Conservation (phyloP, 2,329 filamentous ascomycete species). For the Colletotrichum graminicola region DNA sequence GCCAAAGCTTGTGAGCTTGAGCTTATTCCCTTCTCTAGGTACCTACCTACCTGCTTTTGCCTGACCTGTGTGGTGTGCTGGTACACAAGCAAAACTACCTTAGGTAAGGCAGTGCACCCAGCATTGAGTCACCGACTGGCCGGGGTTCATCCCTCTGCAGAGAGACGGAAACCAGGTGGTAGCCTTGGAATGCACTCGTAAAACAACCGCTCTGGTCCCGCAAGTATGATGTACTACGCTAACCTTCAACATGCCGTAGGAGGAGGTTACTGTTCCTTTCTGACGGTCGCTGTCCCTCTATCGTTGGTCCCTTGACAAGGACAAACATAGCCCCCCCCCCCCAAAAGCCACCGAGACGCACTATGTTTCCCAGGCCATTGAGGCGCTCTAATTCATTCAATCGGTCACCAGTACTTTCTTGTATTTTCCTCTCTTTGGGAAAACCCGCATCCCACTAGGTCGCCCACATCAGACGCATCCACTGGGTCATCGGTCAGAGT, state of each 20-base stretch:
- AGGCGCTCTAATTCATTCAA: background rate
- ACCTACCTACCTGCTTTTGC: background rate
- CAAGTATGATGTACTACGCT: too few species aligned
- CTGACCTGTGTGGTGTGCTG: too few species aligned
- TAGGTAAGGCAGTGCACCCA: background rate
- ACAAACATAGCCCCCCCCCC: background rate
- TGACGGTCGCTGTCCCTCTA: background rate
- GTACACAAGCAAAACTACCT: too few species aligned
- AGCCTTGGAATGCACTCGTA: background rate
- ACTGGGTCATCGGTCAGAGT: background rate
- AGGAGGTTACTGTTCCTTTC: too few species aligned
- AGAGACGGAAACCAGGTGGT: background rate
- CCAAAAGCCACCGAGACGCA: background rate
- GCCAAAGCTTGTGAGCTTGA: conserved; percentile 9
- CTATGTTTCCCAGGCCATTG: background rate
- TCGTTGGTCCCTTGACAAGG: background rate
- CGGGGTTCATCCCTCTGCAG: background rate
- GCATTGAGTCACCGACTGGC: conserved; percentile 5
- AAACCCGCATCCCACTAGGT: background rate
- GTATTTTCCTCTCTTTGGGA: background rate
- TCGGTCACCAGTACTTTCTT: background rate
- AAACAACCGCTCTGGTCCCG: too few species aligned
- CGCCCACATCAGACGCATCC: background rate
- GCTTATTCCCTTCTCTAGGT: conserved; percentile 2
- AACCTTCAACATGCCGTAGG: too few species aligned